A percentile compares a stretch with the other conserved stretches of the same genome.
Evolutionary conservation across 805 yeast species (phyloP).

Genomic region (Wickerhamomyces tratensis): DNA sequence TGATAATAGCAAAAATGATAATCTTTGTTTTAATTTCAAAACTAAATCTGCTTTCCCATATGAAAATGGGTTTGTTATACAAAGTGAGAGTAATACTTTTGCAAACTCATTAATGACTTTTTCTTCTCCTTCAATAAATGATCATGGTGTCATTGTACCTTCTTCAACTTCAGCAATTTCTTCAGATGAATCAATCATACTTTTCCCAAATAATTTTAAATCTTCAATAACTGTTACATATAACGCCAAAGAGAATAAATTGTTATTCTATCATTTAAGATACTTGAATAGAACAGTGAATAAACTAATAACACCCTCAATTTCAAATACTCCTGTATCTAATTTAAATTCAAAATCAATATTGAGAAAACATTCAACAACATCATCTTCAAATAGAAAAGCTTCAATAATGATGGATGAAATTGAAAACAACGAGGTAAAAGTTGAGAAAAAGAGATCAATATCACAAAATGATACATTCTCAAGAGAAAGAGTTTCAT

Average conservation of each 20-base stretch:
- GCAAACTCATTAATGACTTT: constrained; percentile 43
- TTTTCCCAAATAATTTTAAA: constrained; percentile 36
- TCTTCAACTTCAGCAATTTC: constrained; percentile 61
- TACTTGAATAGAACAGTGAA: constrained; percentile 3
- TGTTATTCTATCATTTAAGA: constrained; percentile 49
- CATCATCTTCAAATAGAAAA: constrained; percentile 13
- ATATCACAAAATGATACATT: constrained; percentile 29
- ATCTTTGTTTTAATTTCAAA: constrained; percentile 61
- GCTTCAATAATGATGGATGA: constrained; percentile 4
- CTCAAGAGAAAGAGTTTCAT: constrained; percentile 36
- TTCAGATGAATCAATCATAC: constrained; percentile 42
- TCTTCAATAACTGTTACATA: constrained; percentile 47
- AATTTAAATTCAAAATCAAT: too few relatives aligned
- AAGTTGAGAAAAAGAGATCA: constrained; percentile 18
- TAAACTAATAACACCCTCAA: too few relatives aligned
- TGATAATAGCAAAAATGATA: constrained; percentile 46
- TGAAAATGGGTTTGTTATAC: constrained; percentile 59
- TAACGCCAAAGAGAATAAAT: constrained; percentile 32
- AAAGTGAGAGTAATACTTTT: constrained; percentile 26
- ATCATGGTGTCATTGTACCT: constrained; percentile 62
- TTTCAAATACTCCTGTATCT: too few relatives aligned
- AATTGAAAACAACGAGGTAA: constrained; percentile 4
- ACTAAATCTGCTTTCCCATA: constrained; percentile 53
- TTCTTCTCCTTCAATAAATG: constrained; percentile 58
- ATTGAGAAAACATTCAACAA: constrained; percentile 6